Evolutionary conservation across 306 rosid genomes (phyloP).

Genomic region (Prosopis cineraria): DNA sequence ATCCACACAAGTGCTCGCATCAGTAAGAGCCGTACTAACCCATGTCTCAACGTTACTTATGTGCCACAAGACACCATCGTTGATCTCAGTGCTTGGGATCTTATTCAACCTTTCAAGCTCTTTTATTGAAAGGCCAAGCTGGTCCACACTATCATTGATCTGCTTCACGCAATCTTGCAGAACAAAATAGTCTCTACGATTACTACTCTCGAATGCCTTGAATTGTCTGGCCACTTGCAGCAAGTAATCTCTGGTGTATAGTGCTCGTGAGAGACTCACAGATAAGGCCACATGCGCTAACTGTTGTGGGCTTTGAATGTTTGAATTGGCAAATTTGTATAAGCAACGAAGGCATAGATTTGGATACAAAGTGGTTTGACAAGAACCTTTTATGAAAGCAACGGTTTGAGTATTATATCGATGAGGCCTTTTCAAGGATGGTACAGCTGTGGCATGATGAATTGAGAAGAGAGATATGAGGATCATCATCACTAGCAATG

Average conservation of each 20-base stretch:
- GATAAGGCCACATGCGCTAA: slow-evolving; percentile 41
- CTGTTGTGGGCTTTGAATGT: slow-evolving; percentile 35
- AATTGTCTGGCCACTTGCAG: slow-evolving; percentile 33
- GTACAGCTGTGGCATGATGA: not conserved
- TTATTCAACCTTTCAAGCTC: not conserved
- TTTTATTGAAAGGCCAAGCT: not conserved
- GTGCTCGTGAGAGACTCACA: slow-evolving; percentile 44
- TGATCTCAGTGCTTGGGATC: not conserved
- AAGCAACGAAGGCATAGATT: slow-evolving; percentile 42
- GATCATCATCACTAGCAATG: not conserved
- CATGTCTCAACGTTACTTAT: not conserved
- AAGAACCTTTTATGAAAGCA: slow-evolving; percentile 35
- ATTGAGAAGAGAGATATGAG: not conserved
- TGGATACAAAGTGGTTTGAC: slow-evolving; percentile 40
- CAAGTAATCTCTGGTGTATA: slow-evolving; percentile 37
- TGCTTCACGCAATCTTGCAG: not conserved
- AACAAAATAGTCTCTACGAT: not conserved
- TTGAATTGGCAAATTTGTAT: slow-evolving; percentile 24
- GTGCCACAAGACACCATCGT: not conserved
- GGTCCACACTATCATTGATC: not conserved
- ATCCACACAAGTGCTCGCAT: not conserved
- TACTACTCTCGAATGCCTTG: slow-evolving; percentile 7
- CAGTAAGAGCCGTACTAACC: not conserved
- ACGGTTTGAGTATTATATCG: not conserved
- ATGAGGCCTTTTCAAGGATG: not conserved